phyloP scores from a whole-genome alignment of 2,329 filamentous ascomycete species.

The Aspergillus quadricinctus region DNA sequence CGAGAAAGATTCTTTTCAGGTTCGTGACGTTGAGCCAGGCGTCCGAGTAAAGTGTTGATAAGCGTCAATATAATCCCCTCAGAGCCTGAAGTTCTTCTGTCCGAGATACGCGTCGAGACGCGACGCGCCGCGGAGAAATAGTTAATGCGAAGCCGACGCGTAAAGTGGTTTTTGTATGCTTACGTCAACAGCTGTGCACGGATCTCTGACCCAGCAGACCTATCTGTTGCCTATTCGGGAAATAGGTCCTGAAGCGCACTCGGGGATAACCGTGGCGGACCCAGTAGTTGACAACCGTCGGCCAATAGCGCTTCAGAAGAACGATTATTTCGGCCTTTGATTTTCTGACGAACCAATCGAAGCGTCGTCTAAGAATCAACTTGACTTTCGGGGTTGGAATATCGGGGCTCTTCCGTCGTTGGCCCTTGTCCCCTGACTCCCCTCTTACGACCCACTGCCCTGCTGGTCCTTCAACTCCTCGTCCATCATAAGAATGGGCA shows the following conservation, averaged over 20 bases:
- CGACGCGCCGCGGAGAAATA: slow-evolving; percentile 24
- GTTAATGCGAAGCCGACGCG: slow-evolving; percentile 23
- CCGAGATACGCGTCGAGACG: slow-evolving; percentile 21
- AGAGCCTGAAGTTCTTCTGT: slow-evolving; percentile 7
- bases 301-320: slow-evolving; percentile 6
- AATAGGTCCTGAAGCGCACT: not conserved
- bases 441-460: slow-evolving; percentile 2
- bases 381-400: slow-evolving; percentile 13
- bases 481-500: slow-evolving; percentile 6
- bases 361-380: not conserved
- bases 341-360: slow-evolving; percentile 5
- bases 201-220: not conserved
- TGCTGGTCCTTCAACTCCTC: slow-evolving; percentile 1
- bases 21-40: not conserved
- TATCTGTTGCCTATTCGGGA: not conserved
- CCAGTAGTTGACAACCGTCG: not conserved
- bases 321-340: slow-evolving; percentile 3
- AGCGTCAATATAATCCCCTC: not conserved
- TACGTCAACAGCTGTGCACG: slow-evolving; percentile 1
- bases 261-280: not conserved
- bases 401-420: slow-evolving; percentile 8
- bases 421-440: not conserved
- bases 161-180: slow-evolving; percentile 30
- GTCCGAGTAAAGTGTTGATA: slow-evolving; percentile 1
- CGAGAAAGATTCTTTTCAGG: not conserved